Evolutionary conservation across 345 rosid genomes (phyloP), one percentile per base, ranked within the genome.

Genomic region (Pistacia vera): DNA sequence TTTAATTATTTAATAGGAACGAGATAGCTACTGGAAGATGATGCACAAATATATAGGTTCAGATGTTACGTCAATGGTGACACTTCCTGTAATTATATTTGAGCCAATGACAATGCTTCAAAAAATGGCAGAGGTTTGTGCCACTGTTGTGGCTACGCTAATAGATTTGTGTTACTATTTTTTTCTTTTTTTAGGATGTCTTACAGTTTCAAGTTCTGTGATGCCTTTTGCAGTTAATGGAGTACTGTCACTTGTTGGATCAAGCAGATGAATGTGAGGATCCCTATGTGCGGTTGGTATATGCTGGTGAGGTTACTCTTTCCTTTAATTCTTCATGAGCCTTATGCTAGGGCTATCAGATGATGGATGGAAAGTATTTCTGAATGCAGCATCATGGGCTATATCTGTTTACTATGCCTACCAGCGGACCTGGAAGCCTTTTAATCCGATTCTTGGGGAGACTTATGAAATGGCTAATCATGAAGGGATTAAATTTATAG

Each of bases 401-500:
- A 80, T 95, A 83, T 91, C 99, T 80, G 93, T 95, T 62, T 95
- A 95, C 80, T 87, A 77, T 84, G 96, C 93, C n/a, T 86, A 70
- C 81, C 97, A 90, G 82, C 82, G 99, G 66, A 88, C 98, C 3
- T 93, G 99, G 99, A 93, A n/a, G 83, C 98, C 96, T 25, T 95
- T 95, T 79, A 95, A 93, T 85, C 99, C 98, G 66, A 95, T 95
- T 86, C 99, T 95, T 74, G 98, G 99, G 4, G 99, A 95, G 82
- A 93, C 98, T 41, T 92, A 87, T 79, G 98, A 95, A 81, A 57
- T 95, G 97, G 77, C 63, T 55, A 92, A 93, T 81, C 91, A 95
- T 86, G 92, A 91, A 41, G 90, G 93, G 35, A 76, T 95, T 66
- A 81, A n/a, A n/a, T 95, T 93, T 83, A 83, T 95, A 56, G 63